phyloP scores from a whole-genome alignment of 208 protist genomes.

The Kentomonas sorsogonicus region DNA sequence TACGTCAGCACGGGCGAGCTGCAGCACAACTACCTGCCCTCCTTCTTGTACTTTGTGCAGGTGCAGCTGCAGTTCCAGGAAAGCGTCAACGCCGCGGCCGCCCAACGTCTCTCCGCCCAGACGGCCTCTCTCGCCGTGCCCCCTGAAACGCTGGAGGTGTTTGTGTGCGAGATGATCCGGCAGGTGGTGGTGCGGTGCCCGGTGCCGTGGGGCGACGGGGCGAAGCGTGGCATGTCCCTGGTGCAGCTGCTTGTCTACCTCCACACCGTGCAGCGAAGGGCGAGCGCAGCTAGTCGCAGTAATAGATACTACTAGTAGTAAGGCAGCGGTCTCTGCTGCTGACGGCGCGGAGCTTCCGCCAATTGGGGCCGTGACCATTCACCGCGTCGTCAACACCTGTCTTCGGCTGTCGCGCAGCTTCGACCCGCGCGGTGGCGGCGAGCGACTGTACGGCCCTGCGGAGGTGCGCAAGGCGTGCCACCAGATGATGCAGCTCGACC shows the following conservation, averaged over 20 bases:
- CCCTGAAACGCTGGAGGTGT: constrained; percentile 28
- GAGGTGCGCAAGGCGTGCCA: constrained; percentile 52
- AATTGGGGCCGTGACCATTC: constrained; percentile 50
- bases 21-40: constrained; percentile 35
- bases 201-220: constrained; percentile 28
- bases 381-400: constrained; percentile 54
- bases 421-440: constrained; percentile 28
- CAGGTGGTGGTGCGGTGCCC: constrained; percentile 56
- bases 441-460: constrained; percentile 43
- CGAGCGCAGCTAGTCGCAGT: constrained; percentile 4
- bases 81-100: constrained; percentile 18
- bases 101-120: constrained; percentile 21
- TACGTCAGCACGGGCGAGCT: constrained; percentile 52
- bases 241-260: constrained; percentile 65
- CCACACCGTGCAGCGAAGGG: constrained; percentile 49
- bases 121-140: constrained; percentile 38
- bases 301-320: no score
- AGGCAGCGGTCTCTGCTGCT: not conserved
- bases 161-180: constrained; percentile 41
- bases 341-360: constrained; percentile 20
- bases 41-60: constrained; percentile 69
- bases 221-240: constrained; percentile 42
- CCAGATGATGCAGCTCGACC: constrained; percentile 37
- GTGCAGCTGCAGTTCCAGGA: constrained; percentile 61
- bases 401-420: constrained; percentile 56